A percentile compares a stretch with the other conserved stretches of the same genome.
Conservation (phyloP, 345 rosid species). For the Eutrema yunnanense region DNA sequence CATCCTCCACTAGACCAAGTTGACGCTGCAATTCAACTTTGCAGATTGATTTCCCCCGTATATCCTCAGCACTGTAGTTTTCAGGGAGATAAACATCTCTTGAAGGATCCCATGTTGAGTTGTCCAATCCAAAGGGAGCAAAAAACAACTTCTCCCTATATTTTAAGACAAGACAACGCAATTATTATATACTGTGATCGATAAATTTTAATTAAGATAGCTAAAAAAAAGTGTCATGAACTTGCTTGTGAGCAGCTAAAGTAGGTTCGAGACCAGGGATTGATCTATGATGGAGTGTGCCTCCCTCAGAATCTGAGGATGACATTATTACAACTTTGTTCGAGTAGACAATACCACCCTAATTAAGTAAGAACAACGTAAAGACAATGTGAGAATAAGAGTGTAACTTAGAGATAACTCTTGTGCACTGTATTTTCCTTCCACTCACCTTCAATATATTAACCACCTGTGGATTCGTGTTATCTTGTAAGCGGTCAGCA, state of each 20-base stretch:
- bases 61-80: slow-evolving; percentile 48
- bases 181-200: not conserved
- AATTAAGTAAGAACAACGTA: not conserved
- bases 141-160: slow-evolving; percentile 62
- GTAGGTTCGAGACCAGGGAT: slow-evolving; percentile 58
- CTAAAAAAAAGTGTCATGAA: not conserved
- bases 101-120: slow-evolving; percentile 62
- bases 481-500: slow-evolving; percentile 81
- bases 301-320: slow-evolving; percentile 46
- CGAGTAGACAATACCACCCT: slow-evolving; percentile 85
- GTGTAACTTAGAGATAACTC: not conserved
- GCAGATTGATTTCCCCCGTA: slow-evolving; percentile 57
- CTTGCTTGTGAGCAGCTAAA: slow-evolving; percentile 56
- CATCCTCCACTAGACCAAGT: slow-evolving; percentile 37
- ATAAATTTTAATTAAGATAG: not conserved
- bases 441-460: slow-evolving; percentile 62
- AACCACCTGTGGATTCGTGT: slow-evolving; percentile 43
- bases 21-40: slow-evolving; percentile 47
- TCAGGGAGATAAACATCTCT: slow-evolving; percentile 53
- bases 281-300: slow-evolving; percentile 33
- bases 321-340: slow-evolving; percentile 62
- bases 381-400: slow-evolving; percentile 4
- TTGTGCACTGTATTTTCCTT: not conserved
- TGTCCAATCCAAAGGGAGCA: slow-evolving; percentile 53
- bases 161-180: not conserved